Evolutionary conservation across 352 stramenopile genomes (phyloP), one percentile per base, ranked within the genome.

Genomic region (Hyaloperonospora brassicae): DNA sequence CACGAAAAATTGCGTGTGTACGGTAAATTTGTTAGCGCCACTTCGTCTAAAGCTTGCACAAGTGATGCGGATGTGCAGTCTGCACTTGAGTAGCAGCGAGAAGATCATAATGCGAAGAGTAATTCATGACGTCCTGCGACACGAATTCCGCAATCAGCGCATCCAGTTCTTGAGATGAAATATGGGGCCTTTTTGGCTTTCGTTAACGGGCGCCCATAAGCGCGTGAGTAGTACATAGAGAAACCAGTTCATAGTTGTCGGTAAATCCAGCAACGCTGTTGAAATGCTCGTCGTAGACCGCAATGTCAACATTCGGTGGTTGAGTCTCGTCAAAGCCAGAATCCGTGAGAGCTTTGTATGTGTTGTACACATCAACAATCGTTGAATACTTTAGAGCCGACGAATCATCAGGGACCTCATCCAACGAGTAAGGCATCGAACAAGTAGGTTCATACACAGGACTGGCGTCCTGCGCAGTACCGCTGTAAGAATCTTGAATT

Each of bases 61-160:
- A n/a, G 1, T 47, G 41, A 2, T 21, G 41, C 1, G n/a, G 17
- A 12, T 47, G 31, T 30, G 41, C 41, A 17, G 41, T 17, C 8
- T 47, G 23, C 2, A 47, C 41, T 31, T 47, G 41, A 14, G 31
- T 30, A 27, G 41, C 23, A 5, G 41, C 41, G 8, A 47, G 41
- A 14, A 47, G 21, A 12, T 30, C 41, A 5, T 47, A 17, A n/a
- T 47, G 42, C 42, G 42, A 31, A 5, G 21, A 34, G 22, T 10
- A 47, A 47, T 47, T 30, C 10, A 34, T 14, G 2, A 47, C 21
- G 17, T 47, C 42, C 14, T 47, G 4, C 5, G 42, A 17, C 3
- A 47, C 17, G 31, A 47, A 47, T 17, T 47, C 42, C 4, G 42
- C 42, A 6, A 47, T 47, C 1, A 47, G 42, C 4, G 42, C 22